phyloP scores from a whole-genome alignment of 768 basidiomycete species.

The Leucosporidium scottii region DNA sequence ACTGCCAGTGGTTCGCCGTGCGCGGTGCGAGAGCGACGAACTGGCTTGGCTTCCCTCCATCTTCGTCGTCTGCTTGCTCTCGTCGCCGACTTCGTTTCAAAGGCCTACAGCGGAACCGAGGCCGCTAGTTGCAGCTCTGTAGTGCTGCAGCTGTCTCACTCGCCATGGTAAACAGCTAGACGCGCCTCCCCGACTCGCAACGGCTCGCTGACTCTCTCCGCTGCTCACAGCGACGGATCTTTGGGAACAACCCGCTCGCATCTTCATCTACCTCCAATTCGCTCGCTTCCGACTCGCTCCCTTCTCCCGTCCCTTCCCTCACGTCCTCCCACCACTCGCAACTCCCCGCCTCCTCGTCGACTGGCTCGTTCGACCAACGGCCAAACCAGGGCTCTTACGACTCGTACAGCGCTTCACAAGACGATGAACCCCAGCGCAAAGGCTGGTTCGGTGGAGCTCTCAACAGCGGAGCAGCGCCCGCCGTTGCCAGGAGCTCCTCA shows the following conservation, averaged over 20 bases:
- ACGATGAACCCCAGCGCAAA: conserved; percentile 12
- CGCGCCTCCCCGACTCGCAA: background rate
- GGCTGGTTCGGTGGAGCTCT: conserved; percentile 24
- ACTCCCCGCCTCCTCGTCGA: conserved; percentile 4
- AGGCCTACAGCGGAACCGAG: background rate
- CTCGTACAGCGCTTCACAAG: background rate
- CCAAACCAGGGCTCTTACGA: background rate
- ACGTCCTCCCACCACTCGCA: background rate
- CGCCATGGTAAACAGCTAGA: background rate
- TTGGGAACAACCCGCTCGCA: conserved; percentile 9
- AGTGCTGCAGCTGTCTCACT: background rate
- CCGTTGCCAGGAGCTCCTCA: too few relatives aligned
- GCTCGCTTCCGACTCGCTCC: conserved; percentile 15
- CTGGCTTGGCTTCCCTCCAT: background rate
- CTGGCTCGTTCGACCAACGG: conserved; percentile 1
- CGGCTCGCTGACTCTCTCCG: background rate
- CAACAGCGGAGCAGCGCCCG: background rate
- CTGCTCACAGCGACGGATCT: conserved; percentile 17
- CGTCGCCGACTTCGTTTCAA: background rate
- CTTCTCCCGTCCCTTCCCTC: conserved; percentile 9
- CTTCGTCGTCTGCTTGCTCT: background rate
- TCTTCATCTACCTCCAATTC: conserved; percentile 18
- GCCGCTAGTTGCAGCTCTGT: background rate
- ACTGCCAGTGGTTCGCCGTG: too few relatives aligned
- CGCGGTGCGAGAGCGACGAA: too few relatives aligned